These are phyloP conservation scores for Isoetes engelmannii DNA, from an alignment of 83 land plant species.

Conservation along the genomic window DNA sequence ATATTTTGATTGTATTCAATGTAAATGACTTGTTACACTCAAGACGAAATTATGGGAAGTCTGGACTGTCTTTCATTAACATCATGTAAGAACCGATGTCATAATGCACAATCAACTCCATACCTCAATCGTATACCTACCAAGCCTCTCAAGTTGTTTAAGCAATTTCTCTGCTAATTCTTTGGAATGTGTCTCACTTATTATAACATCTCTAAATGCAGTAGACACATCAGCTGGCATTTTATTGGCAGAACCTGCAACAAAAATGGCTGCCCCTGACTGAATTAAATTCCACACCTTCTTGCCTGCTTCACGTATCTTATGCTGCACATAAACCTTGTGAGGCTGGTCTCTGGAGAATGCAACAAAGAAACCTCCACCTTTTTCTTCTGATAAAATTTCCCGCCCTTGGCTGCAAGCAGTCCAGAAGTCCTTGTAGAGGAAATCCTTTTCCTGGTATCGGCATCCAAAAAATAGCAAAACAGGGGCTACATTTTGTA, in stretches of 20 bases:
- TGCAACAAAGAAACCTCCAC: conserved; percentile 84
- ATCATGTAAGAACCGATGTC: too few relatives aligned
- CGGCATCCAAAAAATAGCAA: conserved; percentile 94
- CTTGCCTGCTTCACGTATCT: conserved; percentile 55
- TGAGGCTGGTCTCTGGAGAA: conserved; percentile 89
- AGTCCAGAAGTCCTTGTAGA: conserved; percentile 71
- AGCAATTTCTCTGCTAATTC: conserved; percentile 55
- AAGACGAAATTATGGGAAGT: too few relatives aligned
- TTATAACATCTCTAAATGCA: conserved; percentile 51
- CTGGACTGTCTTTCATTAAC: too few relatives aligned
- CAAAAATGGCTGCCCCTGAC: conserved; percentile 54
- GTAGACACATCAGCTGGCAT: conserved; percentile 85
- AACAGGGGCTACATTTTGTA: conserved; percentile 49
- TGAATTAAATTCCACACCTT: conserved; percentile 57
- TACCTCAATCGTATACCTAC: conserved; percentile 69
- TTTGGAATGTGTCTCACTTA: conserved; percentile 41
- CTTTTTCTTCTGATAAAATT: conserved; percentile 59
- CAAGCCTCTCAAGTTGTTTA: conserved; percentile 51
- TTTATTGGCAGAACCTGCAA: conserved; percentile 79
- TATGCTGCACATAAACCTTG: conserved; percentile 91
- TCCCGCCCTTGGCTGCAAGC: conserved; percentile 44
- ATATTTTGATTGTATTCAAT: too few relatives aligned
- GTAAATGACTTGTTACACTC: too few relatives aligned
- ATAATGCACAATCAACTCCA: conserved; percentile 28
- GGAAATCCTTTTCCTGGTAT: conserved; percentile 54